Percentiles rank a stretch among this genome's conserved stretches.
Conservation (phyloP, 768 basidiomycete genomes). For the Amyloporia xantha region DNA sequence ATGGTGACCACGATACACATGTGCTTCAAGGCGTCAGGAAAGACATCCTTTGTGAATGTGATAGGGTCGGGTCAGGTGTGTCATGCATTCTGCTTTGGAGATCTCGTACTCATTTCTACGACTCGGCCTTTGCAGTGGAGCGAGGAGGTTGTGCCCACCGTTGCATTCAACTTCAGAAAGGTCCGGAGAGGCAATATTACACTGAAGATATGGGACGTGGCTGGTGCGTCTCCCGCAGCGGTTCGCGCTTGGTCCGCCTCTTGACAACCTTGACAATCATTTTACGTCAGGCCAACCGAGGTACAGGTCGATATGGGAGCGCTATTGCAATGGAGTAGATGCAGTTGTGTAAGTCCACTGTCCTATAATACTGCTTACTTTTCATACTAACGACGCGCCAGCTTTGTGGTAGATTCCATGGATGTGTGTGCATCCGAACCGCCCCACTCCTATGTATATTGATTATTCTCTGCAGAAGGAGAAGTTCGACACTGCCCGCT, state of each 20-base stretch:
- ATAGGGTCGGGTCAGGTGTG: conserved; percentile 76
- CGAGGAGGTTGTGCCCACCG: conserved; percentile 94
- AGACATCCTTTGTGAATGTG: conserved; percentile 92
- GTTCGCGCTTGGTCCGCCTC: neutral
- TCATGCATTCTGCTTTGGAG: neutral
- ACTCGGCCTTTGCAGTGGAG: conserved; percentile 59
- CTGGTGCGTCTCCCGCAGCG: conserved; percentile 44
- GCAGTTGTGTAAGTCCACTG: conserved; percentile 69
- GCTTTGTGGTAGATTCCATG: conserved; percentile 88
- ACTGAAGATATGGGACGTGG: conserved; percentile 93
- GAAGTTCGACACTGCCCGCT: conserved; percentile 76
- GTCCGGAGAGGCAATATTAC: conserved; percentile 87
- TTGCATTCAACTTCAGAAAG: conserved; percentile 88
- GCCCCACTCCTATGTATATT: neutral
- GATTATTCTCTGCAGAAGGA: conserved; percentile 46
- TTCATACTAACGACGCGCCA: conserved; percentile 22
- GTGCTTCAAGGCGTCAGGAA: conserved; percentile 95
- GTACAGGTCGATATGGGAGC: conserved; percentile 93
- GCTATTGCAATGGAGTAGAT: conserved; percentile 89
- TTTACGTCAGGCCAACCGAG: conserved; percentile 71
- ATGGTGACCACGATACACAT: conserved; percentile 24
- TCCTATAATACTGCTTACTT: neutral
- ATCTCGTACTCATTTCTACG: neutral
- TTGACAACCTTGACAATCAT: neutral
- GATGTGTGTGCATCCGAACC: conserved; percentile 51